Conservation (phyloP, 768 basidiomycete species). For the Suillus paluster region DNA sequence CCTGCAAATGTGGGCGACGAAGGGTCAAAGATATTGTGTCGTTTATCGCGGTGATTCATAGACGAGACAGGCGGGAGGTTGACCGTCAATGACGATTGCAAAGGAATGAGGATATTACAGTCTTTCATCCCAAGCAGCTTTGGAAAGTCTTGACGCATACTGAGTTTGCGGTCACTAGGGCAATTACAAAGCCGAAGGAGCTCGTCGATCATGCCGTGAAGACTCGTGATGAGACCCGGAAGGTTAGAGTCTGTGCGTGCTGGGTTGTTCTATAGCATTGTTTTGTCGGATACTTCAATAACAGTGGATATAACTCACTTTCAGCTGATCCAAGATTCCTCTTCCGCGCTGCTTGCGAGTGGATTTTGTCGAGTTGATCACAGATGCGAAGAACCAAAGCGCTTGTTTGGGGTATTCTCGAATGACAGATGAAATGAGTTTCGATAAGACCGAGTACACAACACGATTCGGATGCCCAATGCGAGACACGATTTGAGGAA, state of each 20-base stretch:
- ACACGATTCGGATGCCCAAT: slow-evolving; percentile 73
- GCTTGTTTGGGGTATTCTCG: slow-evolving; percentile 86
- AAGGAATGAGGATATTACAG: slow-evolving; percentile 80
- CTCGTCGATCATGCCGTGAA: slow-evolving; percentile 66
- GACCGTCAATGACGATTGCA: slow-evolving; percentile 92
- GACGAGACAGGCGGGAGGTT: slow-evolving; percentile 79
- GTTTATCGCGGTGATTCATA: slow-evolving; percentile 34
- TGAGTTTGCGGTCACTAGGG: slow-evolving; percentile 40
- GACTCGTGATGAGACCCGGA: slow-evolving; percentile 55
- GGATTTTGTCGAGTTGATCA: slow-evolving; percentile 79
- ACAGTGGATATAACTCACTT: slow-evolving; percentile 42
- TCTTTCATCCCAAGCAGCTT: slow-evolving; percentile 58
- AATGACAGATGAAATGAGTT: slow-evolving; percentile 76
- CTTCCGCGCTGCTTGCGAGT: slow-evolving; percentile 64
- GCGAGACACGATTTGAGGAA: slow-evolving; percentile 95
- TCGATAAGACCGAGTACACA: slow-evolving; percentile 62
- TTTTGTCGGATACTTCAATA: slow-evolving; percentile 1
- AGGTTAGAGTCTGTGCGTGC: slow-evolving; percentile 45
- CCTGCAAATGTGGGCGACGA: slow-evolving; percentile 78
- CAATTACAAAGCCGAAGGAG: slow-evolving; percentile 70
- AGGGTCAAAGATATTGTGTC: slow-evolving; percentile 80
- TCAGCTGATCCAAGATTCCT: slow-evolving; percentile 58
- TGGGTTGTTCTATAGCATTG: slow-evolving; percentile 47
- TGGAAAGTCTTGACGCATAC: slow-evolving; percentile 57
- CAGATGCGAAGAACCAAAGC: slow-evolving; percentile 90